Conservation (phyloP, 352 stramenopile species). For the Globisporangium okanoganense region DNA sequence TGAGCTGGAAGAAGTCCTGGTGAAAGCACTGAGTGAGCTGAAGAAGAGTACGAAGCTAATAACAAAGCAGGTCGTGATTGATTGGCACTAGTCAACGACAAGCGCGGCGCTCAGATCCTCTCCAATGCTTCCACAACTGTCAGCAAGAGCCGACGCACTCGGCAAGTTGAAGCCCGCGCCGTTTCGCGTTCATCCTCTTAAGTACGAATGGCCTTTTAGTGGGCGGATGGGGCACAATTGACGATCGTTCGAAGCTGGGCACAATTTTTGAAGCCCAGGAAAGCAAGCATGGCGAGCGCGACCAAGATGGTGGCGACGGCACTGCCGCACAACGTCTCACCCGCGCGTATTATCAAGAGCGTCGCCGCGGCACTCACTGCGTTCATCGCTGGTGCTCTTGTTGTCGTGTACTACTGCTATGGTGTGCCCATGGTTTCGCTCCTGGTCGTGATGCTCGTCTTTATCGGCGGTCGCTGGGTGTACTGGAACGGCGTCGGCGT, state of each 20-base stretch:
- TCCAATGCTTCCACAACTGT: too few relatives aligned
- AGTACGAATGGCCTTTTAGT: background rate
- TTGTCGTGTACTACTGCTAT: conserved; percentile 22
- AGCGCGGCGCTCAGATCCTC: too few relatives aligned
- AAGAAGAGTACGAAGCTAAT: too few relatives aligned
- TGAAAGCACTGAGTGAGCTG: too few relatives aligned
- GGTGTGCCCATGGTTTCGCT: conserved; percentile 18
- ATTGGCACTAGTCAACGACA: too few relatives aligned
- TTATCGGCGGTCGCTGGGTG: conserved; percentile 40
- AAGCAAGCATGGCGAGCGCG: background rate
- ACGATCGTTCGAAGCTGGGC: too few relatives aligned
- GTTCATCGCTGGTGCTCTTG: conserved; percentile 13
- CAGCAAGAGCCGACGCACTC: too few relatives aligned
- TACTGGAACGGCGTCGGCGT: conserved; percentile 66
- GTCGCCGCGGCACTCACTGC: conserved; percentile 5
- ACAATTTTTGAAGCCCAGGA: too few relatives aligned
- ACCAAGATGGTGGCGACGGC: conserved; percentile 2
- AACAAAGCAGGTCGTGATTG: too few relatives aligned
- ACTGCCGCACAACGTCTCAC: conserved; percentile 43
- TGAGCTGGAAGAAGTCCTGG: too few relatives aligned
- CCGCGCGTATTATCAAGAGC: conserved; percentile 22
- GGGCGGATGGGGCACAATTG: background rate
- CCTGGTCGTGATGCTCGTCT: conserved; percentile 15
- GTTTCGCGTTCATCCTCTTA: background rate
- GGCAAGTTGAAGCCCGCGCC: background rate